Evolutionary conservation across 2,329 filamentous ascomycete genomes (phyloP).

Genomic region (Colletotrichum eleusines): DNA sequence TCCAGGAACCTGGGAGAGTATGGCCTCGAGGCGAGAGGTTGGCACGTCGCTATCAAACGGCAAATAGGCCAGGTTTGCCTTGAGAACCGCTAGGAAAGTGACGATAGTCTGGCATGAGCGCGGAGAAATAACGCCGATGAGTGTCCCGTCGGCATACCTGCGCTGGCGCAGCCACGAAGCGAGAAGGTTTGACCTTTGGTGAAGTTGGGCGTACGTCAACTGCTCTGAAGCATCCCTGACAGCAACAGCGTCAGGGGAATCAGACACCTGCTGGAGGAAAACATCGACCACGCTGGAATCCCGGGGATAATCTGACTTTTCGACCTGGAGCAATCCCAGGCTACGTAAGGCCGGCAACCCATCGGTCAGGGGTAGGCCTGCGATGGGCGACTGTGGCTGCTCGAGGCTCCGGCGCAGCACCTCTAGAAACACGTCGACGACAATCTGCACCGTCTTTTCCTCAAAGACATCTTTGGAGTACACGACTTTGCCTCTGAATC

Average conservation of each 20-base stretch:
- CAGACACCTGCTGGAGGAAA: slow-evolving; percentile 42
- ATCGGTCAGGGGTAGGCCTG: slow-evolving; percentile 3
- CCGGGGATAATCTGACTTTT: slow-evolving; percentile 40
- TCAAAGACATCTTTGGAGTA: slow-evolving; percentile 41
- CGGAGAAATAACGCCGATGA: slow-evolving; percentile 42
- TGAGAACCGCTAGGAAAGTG: slow-evolving; percentile 40
- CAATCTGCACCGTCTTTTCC: slow-evolving; percentile 42
- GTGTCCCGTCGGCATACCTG: slow-evolving; percentile 15
- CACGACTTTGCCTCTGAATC: slow-evolving; percentile 35
- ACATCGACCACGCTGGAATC: slow-evolving; percentile 45
- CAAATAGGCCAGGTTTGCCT: slow-evolving; percentile 43
- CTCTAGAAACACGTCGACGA: slow-evolving; percentile 35
- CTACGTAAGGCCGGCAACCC: slow-evolving; percentile 23
- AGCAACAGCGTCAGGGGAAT: slow-evolving; percentile 32
- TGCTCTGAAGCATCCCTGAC: slow-evolving; percentile 38
- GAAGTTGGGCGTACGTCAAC: slow-evolving; percentile 45
- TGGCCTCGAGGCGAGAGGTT: slow-evolving; percentile 29
- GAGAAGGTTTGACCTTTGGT: slow-evolving; percentile 42
- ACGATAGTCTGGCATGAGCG: slow-evolving; percentile 44
- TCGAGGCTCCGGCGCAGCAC: slow-evolving; percentile 1
- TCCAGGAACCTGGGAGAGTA: slow-evolving; percentile 31
- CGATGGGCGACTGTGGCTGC: slow-evolving; percentile 1
- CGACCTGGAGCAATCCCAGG: slow-evolving; percentile 38
- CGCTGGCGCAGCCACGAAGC: slow-evolving; percentile 41
- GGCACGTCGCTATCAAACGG: slow-evolving; percentile 42